Evolutionary conservation across 768 basidiomycete genomes (phyloP).

Genomic region (Hirschioporus abietinus): DNA sequence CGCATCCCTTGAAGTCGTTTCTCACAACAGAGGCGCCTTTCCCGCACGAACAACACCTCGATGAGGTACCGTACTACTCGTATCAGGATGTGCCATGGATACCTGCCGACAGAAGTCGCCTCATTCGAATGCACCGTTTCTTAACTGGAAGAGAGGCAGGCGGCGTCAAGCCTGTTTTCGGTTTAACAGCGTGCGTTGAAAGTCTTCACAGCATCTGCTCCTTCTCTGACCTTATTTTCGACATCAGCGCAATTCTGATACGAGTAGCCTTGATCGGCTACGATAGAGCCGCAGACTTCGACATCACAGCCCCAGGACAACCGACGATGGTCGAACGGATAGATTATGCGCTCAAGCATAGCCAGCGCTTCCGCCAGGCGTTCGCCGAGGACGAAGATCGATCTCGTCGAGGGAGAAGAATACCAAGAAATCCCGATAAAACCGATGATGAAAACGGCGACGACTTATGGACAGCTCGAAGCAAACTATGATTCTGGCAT

Average conservation of each 20-base stretch:
- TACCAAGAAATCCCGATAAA: neutral
- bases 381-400: neutral
- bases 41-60: conserved; percentile 43
- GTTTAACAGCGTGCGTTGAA: conserved; percentile 72
- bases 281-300: conserved; percentile 38
- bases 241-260: conserved; percentile 45
- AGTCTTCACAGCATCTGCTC: neutral
- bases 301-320: conserved; percentile 38
- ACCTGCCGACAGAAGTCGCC: conserved; percentile 24
- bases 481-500: neutral
- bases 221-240: conserved; percentile 1
- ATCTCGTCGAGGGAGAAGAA: neutral
- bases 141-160: conserved; percentile 81
- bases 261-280: conserved; percentile 46
- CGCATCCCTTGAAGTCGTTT: conserved; percentile 76
- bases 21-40: conserved; percentile 57
- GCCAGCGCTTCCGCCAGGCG: conserved; percentile 14
- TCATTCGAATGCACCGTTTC: conserved; percentile 66
- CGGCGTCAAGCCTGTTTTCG: conserved; percentile 85
- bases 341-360: conserved; percentile 30
- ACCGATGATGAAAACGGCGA: neutral
- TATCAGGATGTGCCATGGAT: conserved; percentile 47
- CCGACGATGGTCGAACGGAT: conserved; percentile 37
- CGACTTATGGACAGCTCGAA: neutral
- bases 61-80: conserved; percentile 63